Percentiles rank a stretch among this genome's conserved stretches.
Conservation (phyloP, 768 basidiomycete species). For the Lactifluus subvellereus region DNA sequence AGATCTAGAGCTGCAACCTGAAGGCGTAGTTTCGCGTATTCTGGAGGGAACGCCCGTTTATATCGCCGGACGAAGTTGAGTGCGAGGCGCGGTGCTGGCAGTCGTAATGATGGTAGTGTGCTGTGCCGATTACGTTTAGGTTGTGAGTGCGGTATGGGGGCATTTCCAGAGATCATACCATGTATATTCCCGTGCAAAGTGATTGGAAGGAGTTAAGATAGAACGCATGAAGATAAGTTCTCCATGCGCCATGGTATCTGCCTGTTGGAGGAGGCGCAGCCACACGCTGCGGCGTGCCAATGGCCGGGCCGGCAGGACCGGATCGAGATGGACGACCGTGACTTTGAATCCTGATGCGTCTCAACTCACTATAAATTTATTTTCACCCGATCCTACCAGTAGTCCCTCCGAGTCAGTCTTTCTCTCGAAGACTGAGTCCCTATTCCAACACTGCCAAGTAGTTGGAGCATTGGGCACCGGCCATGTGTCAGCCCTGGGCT, state of each 20-base stretch:
- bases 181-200: conserved; percentile 48
- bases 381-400: no score
- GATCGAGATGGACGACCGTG: no score
- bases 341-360: not conserved
- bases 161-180: conserved; percentile 35
- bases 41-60: conserved; percentile 68
- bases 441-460: no score
- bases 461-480: no score
- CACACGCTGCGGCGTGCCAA: no score
- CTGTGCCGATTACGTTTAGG: conserved; percentile 29
- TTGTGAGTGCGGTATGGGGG: not conserved
- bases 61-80: conserved; percentile 62
- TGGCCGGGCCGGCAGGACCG: no score
- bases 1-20: conserved; percentile 53
- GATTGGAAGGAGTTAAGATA: conserved; percentile 30
- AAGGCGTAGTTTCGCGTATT: conserved; percentile 48
- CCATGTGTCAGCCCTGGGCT: no score
- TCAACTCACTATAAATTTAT: no score
- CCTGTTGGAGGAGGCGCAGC: not conserved
- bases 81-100: conserved; percentile 45
- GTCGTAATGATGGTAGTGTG: conserved; percentile 42
- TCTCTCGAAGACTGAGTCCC: no score
- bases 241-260: conserved; percentile 10
- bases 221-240: conserved; percentile 15
- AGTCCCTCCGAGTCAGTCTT: no score